phyloP scores from a whole-genome alignment of 306 rosid genomes.

The Glycine latifolia region DNA sequence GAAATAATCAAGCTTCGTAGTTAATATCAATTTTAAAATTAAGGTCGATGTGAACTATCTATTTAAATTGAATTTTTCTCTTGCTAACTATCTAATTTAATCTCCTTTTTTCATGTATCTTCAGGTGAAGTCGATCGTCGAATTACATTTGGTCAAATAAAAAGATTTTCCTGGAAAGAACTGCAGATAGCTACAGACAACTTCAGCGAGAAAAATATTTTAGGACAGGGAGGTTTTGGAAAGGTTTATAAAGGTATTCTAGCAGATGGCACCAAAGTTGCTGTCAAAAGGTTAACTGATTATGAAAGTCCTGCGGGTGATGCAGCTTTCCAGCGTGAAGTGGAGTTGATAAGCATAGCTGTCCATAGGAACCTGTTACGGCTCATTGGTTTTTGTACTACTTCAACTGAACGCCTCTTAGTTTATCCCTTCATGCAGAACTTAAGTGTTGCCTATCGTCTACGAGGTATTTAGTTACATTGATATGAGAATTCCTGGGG shows the following conservation, averaged over 20 bases:
- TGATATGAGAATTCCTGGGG: too few relatives aligned
- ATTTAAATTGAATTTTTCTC: slow-evolving; percentile 5
- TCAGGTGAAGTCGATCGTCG: slow-evolving; percentile 89
- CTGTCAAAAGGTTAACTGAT: slow-evolving; percentile 88
- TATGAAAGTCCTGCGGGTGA: slow-evolving; percentile 88
- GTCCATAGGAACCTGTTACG: slow-evolving; percentile 88
- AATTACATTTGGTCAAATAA: slow-evolving; percentile 87
- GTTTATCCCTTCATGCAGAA: slow-evolving; percentile 97
- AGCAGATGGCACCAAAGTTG: slow-evolving; percentile 74
- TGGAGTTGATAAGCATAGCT: slow-evolving; percentile 96
- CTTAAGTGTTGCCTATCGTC: slow-evolving; percentile 86
- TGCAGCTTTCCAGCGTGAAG: slow-evolving; percentile 92
- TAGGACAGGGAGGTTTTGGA: slow-evolving; percentile 98
- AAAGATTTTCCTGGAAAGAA: slow-evolving; percentile 85
- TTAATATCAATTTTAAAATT: slow-evolving; percentile 1
- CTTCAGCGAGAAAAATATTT: slow-evolving; percentile 80
- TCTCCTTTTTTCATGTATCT: slow-evolving; percentile 14
- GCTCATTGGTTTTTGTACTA: slow-evolving; percentile 87
- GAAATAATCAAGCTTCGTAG: slow-evolving; percentile 14
- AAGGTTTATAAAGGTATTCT: slow-evolving; percentile 93
- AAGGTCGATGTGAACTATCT: slow-evolving; percentile 27
- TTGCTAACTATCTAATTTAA: not conserved
- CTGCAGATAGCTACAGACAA: slow-evolving; percentile 84
- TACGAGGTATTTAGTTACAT: slow-evolving; percentile 66
- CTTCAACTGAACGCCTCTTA: slow-evolving; percentile 89